A percentile compares a stretch with the other conserved stretches of the same genome.
phyloP scores from a whole-genome alignment of 139 green algal genomes.

The Zygnema cylindricum region DNA sequence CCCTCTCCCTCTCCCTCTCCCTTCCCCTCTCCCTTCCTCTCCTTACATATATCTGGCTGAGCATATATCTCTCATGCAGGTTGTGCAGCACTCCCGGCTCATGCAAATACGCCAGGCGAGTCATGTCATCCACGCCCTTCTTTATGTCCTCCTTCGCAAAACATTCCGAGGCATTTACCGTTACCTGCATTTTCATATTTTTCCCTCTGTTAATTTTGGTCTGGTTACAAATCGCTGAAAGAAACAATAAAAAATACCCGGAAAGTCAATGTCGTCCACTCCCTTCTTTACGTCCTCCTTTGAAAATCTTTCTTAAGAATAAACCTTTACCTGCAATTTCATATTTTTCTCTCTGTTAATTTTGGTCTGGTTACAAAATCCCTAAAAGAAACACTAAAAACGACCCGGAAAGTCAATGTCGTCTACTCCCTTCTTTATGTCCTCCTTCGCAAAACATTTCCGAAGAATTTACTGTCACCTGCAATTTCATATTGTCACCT shows the following conservation, averaged over 20 bases:
- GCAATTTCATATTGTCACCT: not conserved
- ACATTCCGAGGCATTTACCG: not conserved
- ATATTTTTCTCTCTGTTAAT: not conserved
- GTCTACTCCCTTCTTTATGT: not conserved
- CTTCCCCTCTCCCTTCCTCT: too few relatives aligned
- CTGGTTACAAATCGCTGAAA: not conserved
- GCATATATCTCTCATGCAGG: slow-evolving; percentile 76
- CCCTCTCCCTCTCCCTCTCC: too few relatives aligned
- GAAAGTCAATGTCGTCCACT: slow-evolving; percentile 78
- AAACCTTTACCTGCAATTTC: slow-evolving; percentile 8
- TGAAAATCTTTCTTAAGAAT: not conserved
- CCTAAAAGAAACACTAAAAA: not conserved
- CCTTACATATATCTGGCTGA: too few relatives aligned
- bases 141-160: not conserved
- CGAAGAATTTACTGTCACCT: not conserved
- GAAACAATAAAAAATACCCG: slow-evolving; percentile 51
- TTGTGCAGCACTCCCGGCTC: slow-evolving; percentile 93
- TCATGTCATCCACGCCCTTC: not conserved
- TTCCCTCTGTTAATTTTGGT: not conserved
- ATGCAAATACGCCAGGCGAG: slow-evolving; percentile 70
- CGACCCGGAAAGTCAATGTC: not conserved
- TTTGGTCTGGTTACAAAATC: not conserved
- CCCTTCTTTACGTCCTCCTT: slow-evolving; percentile 13
- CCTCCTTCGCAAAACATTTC: not conserved
- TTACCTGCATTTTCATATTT: not conserved